Conservation (phyloP, 1,284 basidiomycete genomes). For the Boletus sp. region DNA sequence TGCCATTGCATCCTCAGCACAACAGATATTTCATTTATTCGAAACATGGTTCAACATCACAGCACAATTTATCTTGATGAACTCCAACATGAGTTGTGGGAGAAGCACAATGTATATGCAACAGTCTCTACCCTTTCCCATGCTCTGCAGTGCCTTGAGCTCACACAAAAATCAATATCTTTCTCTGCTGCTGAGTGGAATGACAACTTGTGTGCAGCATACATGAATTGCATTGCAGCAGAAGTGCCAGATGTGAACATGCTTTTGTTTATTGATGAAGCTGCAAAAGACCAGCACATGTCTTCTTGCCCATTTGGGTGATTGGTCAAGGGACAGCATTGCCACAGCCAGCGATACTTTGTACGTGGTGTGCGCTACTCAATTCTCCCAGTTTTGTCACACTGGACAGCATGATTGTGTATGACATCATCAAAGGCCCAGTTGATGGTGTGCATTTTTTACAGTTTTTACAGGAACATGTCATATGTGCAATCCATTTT, state of each 20-base stretch:
- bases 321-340: not conserved
- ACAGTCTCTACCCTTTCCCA: not conserved
- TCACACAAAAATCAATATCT: not conserved
- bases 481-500: not conserved
- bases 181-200: not conserved
- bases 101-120: not conserved
- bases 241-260: not conserved
- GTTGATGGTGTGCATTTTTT: not conserved
- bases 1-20: not conserved
- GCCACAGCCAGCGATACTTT: not conserved
- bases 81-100: constrained; percentile 1
- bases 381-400: not conserved
- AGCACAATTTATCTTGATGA: not conserved
- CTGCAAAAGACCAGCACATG: not conserved
- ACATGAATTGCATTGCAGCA: not conserved
- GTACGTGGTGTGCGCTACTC: not conserved
- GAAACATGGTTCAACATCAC: not conserved
- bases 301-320: not conserved
- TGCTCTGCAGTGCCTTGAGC: not conserved
- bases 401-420: no score
- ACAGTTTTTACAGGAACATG: constrained; percentile 1
- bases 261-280: constrained; percentile 13
- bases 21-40: not conserved
- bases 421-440: constrained; percentile 7
- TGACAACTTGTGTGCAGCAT: not conserved